Percentiles rank a stretch among this genome's conserved stretches.
Evolutionary conservation across 352 stramenopile species (phyloP).

Genomic region (Phytophthora litchii): DNA sequence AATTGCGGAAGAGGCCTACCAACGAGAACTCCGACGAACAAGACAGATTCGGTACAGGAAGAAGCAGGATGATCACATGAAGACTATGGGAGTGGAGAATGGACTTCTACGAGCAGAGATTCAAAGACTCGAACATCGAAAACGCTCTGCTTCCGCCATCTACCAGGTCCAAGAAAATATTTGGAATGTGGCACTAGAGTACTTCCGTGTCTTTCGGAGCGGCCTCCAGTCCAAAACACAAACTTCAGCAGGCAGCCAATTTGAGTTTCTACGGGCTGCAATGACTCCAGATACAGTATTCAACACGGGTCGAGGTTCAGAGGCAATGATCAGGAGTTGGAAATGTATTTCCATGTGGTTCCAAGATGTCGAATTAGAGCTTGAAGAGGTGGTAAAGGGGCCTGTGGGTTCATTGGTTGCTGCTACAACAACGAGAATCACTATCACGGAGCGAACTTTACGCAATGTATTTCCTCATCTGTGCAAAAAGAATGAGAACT

Average conservation of each 20-base stretch:
- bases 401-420: not conserved
- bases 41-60: conserved; percentile 7
- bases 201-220: conserved; percentile 15
- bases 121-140: not conserved
- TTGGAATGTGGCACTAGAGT: conserved; percentile 15
- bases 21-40: not conserved
- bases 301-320: conserved; percentile 7
- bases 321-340: conserved; percentile 14
- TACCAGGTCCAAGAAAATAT: conserved; percentile 1
- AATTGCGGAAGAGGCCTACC: not conserved
- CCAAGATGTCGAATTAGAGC: conserved; percentile 11
- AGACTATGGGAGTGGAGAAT: not conserved
- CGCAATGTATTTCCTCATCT: conserved; percentile 9
- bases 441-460: conserved; percentile 10
- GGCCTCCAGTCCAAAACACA: conserved; percentile 4
- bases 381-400: conserved; percentile 10
- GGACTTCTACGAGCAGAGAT: not conserved
- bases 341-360: conserved; percentile 21
- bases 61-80: conserved; percentile 1
- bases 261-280: conserved; percentile 3
- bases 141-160: not conserved
- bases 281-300: conserved; percentile 1
- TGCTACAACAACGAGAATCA: not conserved
- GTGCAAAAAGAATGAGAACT: not conserved
- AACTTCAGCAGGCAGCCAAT: not conserved